These are phyloP conservation scores for Trichothecium sympodiale DNA, from an alignment of 2,329 filamentous ascomycete genomes.

Conservation along the genomic window DNA sequence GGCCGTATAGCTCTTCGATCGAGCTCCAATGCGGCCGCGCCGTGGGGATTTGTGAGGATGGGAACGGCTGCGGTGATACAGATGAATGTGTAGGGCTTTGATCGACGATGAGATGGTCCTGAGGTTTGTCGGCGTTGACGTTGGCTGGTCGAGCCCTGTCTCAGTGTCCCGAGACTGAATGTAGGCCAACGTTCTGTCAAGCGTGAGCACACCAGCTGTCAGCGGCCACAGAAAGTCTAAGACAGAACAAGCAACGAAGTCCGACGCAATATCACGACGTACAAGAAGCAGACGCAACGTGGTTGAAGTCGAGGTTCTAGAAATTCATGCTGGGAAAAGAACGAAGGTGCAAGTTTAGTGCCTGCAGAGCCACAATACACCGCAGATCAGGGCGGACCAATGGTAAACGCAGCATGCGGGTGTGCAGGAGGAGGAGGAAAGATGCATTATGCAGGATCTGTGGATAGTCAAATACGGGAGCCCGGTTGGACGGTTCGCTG, in stretches of 20 bases:
- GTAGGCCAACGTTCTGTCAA: too few relatives aligned
- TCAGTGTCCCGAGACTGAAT: too few relatives aligned
- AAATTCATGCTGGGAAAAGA: constrained; percentile 23
- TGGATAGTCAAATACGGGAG: constrained; percentile 1
- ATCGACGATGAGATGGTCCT: too few relatives aligned
- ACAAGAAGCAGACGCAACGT: constrained; percentile 23
- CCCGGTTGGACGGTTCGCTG: constrained; percentile 3
- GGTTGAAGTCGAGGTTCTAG: constrained; percentile 22
- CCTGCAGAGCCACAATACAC: constrained; percentile 2
- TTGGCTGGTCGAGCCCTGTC: too few relatives aligned
- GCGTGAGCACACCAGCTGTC: too few relatives aligned
- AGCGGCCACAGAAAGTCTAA: too few relatives aligned
- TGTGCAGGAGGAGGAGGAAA: constrained; percentile 1
- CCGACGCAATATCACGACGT: constrained; percentile 11
- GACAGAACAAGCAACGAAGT: too few relatives aligned
- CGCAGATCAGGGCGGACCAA: not conserved
- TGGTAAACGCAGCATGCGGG: constrained; percentile 1
- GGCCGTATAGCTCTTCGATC: constrained; percentile 32
- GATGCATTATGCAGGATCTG: constrained; percentile 5
- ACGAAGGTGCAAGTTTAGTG: not conserved
- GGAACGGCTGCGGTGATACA: too few relatives aligned
- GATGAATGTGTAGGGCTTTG: too few relatives aligned
- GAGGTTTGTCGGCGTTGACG: too few relatives aligned
- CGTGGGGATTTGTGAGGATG: too few relatives aligned
- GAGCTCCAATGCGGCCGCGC: too few relatives aligned